Conservation (phyloP, 2,329 filamentous ascomycete species). For the Trichoderma oligosporum region DNA sequence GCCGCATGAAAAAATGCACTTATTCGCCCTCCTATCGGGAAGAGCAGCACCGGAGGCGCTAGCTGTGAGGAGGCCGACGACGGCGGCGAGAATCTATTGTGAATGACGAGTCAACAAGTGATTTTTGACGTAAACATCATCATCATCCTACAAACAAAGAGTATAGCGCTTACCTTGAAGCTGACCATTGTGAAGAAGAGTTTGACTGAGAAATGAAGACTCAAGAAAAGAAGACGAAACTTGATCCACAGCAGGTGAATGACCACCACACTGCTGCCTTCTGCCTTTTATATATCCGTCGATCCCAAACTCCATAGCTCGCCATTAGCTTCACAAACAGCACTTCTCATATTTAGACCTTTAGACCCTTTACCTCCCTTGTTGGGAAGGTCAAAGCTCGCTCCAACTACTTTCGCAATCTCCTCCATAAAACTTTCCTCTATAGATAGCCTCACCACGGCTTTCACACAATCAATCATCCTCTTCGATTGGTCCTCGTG, state of each 20-base stretch:
- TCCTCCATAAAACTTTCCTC: not conserved
- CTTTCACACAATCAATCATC: slow-evolving; percentile 3
- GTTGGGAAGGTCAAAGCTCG: slow-evolving; percentile 11
- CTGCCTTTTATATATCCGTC: not conserved
- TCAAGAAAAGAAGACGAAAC: not conserved
- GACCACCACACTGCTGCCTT: not conserved
- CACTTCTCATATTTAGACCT: not conserved
- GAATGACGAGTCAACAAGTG: not conserved
- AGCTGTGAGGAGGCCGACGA: slow-evolving; percentile 9
- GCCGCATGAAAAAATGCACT: slow-evolving; percentile 17
- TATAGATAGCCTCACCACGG: not conserved
- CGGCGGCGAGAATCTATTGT: slow-evolving; percentile 10
- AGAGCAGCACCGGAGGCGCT: slow-evolving; percentile 13
- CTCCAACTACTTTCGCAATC: not conserved
- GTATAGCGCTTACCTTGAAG: slow-evolving; percentile 6
- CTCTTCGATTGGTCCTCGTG: slow-evolving; percentile 9
- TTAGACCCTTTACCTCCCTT: not conserved
- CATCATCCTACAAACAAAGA: no score
- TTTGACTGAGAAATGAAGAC: not conserved
- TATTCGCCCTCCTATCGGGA: not conserved
- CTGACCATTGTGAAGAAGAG: slow-evolving; percentile 14
- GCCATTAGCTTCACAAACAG: not conserved
- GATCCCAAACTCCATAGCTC: not conserved
- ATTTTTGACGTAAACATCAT: not conserved
- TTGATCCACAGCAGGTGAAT: not conserved